Evolutionary conservation across 2,329 filamentous ascomycete genomes (phyloP).

Genomic region (Drechslerella dactyloides): DNA sequence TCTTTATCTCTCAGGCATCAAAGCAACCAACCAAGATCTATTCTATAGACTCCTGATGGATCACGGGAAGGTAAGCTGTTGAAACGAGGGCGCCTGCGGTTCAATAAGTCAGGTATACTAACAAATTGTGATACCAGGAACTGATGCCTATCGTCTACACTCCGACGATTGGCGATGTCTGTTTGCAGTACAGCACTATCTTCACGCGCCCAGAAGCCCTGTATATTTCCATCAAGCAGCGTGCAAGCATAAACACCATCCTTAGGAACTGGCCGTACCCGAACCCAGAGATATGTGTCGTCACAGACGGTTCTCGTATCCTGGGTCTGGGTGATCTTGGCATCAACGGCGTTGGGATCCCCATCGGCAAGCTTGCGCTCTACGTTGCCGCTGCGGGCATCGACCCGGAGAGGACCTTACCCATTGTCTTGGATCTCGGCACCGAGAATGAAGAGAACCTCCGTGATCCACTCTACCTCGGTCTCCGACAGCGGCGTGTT

Average conservation of each 20-base stretch:
- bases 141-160: constrained; percentile 86
- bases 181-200: constrained; percentile 91
- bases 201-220: constrained; percentile 94
- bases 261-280: constrained; percentile 90
- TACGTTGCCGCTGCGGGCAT: constrained; percentile 97
- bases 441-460: constrained; percentile 72
- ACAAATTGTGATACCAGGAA: constrained; percentile 64
- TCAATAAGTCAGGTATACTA: constrained; percentile 5
- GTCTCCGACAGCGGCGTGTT: constrained; percentile 82
- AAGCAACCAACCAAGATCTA: constrained; percentile 76
- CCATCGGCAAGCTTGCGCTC: constrained; percentile 91
- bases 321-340: constrained; percentile 92
- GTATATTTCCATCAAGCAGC: constrained; percentile 95
- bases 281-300: constrained; percentile 92
- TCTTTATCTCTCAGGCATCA: constrained; percentile 77
- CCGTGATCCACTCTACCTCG: constrained; percentile 80
- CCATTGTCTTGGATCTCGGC: constrained; percentile 70
- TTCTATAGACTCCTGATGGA: constrained; percentile 83
- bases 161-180: constrained; percentile 92
- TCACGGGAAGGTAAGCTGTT: constrained; percentile 65
- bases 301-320: constrained; percentile 95
- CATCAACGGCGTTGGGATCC: constrained; percentile 97
- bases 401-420: constrained; percentile 80
- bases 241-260: constrained; percentile 85
- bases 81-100: too few species aligned